A percentile compares a stretch with the other conserved stretches of the same genome.
Evolutionary conservation across 2,329 filamentous ascomycete genomes (phyloP).

Genomic region (Aspergillus sp.): DNA sequence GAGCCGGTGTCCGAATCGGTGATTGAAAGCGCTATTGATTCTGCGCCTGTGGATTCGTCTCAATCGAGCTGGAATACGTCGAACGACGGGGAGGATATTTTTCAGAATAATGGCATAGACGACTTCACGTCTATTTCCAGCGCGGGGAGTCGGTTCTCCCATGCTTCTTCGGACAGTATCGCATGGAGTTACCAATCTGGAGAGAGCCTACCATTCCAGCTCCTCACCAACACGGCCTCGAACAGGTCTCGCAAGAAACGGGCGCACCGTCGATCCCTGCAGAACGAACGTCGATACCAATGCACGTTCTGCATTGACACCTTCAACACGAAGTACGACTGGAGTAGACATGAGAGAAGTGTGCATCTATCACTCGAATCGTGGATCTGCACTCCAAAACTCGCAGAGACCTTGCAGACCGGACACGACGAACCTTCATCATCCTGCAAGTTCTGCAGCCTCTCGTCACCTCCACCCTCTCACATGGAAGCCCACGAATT

Average conservation of each 20-base stretch:
- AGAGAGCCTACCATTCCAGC: constrained; percentile 11
- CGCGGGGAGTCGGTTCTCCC: constrained; percentile 21
- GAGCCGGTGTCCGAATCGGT: constrained; percentile 35
- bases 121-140: constrained; percentile 20
- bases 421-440: background rate
- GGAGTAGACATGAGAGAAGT: constrained; percentile 44
- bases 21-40: constrained; percentile 32
- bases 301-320: constrained; percentile 45
- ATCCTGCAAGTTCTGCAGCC: constrained; percentile 45
- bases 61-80: background rate
- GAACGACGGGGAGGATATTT: background rate
- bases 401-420: constrained; percentile 10
- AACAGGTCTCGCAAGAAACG: constrained; percentile 1
- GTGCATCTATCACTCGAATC: constrained; percentile 43
- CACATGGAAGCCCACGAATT: constrained; percentile 49
- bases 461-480: constrained; percentile 33
- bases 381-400: constrained; percentile 24
- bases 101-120: background rate
- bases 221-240: constrained; percentile 8
- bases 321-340: constrained; percentile 45
- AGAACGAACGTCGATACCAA: constrained; percentile 24
- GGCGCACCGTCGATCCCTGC: background rate
- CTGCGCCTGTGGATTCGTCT: background rate
- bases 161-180: constrained; percentile 24
- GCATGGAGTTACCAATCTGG: constrained; percentile 27